Evolutionary conservation across 139 green algal genomes (phyloP).

Genomic region (Mesostigma viride): DNA sequence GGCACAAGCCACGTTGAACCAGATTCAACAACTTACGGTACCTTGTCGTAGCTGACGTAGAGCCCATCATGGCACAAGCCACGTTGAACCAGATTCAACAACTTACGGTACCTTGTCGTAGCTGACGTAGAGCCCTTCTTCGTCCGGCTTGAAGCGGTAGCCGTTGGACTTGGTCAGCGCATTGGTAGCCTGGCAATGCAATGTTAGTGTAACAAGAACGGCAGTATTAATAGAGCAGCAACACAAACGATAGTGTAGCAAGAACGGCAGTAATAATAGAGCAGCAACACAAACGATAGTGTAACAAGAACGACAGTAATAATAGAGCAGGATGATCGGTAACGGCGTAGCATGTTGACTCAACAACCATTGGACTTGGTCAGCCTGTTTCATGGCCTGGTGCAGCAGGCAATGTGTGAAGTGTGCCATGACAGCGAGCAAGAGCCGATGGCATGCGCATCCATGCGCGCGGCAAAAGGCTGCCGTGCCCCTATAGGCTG

Average conservation of each 20-base stretch:
- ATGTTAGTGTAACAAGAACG: too few relatives aligned
- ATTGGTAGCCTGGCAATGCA: slow-evolving; percentile 20
- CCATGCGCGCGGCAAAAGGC: too few relatives aligned
- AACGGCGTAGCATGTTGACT: neutral
- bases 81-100: neutral
- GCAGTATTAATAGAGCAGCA: too few relatives aligned
- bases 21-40: neutral
- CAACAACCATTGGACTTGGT: too few relatives aligned
- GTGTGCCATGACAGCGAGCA: too few relatives aligned
- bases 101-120: slow-evolving; percentile 29
- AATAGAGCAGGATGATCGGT: neutral
- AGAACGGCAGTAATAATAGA: neutral
- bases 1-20: neutral
- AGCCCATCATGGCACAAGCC: neutral
- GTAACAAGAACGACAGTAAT: neutral
- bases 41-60: neutral
- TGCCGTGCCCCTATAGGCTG: too few relatives aligned
- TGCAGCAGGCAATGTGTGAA: too few relatives aligned
- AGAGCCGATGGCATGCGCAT: too few relatives aligned
- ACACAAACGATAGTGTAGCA: too few relatives aligned
- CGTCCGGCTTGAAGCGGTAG: slow-evolving; percentile 23
- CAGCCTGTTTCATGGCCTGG: too few relatives aligned
- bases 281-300: neutral
- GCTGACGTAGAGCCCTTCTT: slow-evolving; percentile 27
- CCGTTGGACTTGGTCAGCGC: slow-evolving; percentile 30